phyloP scores from a whole-genome alignment of 1,284 basidiomycete species.

The Serendipita sp. region DNA sequence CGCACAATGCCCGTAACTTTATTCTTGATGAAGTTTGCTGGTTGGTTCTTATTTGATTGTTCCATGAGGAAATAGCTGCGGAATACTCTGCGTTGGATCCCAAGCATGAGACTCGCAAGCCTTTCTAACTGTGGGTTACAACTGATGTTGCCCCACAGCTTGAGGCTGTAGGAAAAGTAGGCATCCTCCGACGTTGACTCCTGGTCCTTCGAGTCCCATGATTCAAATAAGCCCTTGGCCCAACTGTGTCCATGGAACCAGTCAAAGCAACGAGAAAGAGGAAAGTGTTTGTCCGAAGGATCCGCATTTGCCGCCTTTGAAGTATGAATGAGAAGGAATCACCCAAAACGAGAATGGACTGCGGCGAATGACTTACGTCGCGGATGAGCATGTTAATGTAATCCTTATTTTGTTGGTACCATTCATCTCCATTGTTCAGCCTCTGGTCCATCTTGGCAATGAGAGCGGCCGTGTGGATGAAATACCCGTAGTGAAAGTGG shows the following conservation, averaged over 20 bases:
- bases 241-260: conserved; percentile 9
- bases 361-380: neutral
- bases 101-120: conserved; percentile 4
- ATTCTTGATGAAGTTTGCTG: conserved; percentile 3
- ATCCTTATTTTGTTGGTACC: neutral
- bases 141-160: conserved; percentile 1
- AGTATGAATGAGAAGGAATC: neutral
- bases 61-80: conserved; percentile 3
- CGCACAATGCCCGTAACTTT: conserved; percentile 5
- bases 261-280: conserved; percentile 7
- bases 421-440: neutral
- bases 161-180: conserved; percentile 4
- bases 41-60: conserved; percentile 6
- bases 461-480: conserved; percentile 8
- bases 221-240: conserved; percentile 10
- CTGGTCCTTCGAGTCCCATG: conserved; percentile 7
- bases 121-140: neutral
- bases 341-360: neutral
- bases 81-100: conserved; percentile 1
- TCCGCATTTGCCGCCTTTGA: neutral
- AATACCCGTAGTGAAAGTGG: conserved; percentile 7
- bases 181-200: conserved; percentile 9
- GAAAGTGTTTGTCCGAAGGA: conserved; percentile 6
- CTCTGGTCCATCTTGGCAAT: neutral
- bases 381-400: conserved; percentile 5